Evolutionary conservation across 148 eudicot genomes (phyloP), one percentile per base, ranked within the genome.

Genomic region (Amaranthus cruentus): DNA sequence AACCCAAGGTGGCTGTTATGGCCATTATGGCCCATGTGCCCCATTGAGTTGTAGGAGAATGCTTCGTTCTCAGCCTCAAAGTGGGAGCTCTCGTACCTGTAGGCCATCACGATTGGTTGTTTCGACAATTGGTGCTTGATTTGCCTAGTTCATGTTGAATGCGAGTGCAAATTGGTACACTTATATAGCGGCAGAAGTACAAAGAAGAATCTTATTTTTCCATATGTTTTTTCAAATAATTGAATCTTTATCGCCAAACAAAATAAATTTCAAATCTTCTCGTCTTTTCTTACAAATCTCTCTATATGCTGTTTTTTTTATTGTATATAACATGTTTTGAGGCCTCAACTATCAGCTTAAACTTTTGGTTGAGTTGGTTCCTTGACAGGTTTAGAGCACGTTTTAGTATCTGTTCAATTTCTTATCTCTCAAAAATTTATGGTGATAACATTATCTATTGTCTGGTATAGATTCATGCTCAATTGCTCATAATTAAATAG

Each of bases 21-120:
- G 66, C 66, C 58, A 43, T 50, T 59, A 72, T 75, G 47, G 54
- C 78, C 67, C 78, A 77, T 72, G 67, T 75, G 69, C 11, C 81
- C 81, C 69, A 62, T 73, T 54, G 82, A 74, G 65, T 73, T 77
- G 62, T 15, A 71, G 58, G 68, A 67, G 53, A 12, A 70, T 28
- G 72, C 69, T 71, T 75, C 69, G 47, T 56, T 68, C 73, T 76
- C 76, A 66, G 83, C 48, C 69, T 71, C 79, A 14, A 42, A 49
- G 72, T 76, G 66, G 70, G 63, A 52, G 51, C 83, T 80, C 72
- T 80, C 76, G 70, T 59, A 62, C 9, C 69, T 72, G 65, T 46
- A 75, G 64, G 51, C 72, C 79, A 71, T 76, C 68, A 6, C 68
- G 65, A 6, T 58, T 43, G 7, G 18, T 50, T 62, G 55, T 15